Evolutionary conservation across 2,329 filamentous ascomycete genomes (phyloP), one percentile per base, ranked within the genome.

Genomic region (Beauveria medogensis): DNA sequence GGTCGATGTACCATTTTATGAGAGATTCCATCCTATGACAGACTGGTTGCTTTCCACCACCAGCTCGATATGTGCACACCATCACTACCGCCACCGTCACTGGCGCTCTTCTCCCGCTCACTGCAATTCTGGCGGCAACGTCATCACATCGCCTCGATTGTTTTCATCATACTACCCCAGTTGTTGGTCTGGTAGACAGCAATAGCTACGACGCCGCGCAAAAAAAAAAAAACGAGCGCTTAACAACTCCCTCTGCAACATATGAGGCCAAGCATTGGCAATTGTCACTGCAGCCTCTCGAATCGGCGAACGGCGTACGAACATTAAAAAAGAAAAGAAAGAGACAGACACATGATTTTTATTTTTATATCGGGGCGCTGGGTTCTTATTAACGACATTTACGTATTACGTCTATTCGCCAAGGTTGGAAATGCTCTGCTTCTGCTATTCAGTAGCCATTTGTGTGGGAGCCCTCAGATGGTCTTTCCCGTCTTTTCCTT

Each of bases 1-100:
- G 68, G 69, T 54, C 74, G 72, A 60, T 77, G 74, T 64, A 69
- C 73, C 37, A 67, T 76, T 63, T 74, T 77, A 75, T 77, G 72
- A 76, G 68, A 34, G 48, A 47, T 40, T 46, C 40, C 28, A 7
- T 16, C 26, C 4, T 9, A 55, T 12, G 34, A 18, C 37, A 6
- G 12, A 28, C 40, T 30, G 10, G 53, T 46, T 30, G 26, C 26
- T 55, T 34, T 26, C 37, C 52, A 30, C 7, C 40, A 20, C 18
- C 48, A 16, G 41, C 53, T 46, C 26, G 14, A 44, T 24, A 12
- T 44, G 20, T 55, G 37, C 24, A n/a, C 51, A 53, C 51, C 34
- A 41, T 22, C 20, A 41, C 50, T 22, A 24, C 34, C 34, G 20
- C 30, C 50, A 40, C 30, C 50, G 20, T 20, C 30, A 24, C n/a